phyloP scores from a whole-genome alignment of 1,284 basidiomycete genomes.

The Pyrrhoderma noxium region DNA sequence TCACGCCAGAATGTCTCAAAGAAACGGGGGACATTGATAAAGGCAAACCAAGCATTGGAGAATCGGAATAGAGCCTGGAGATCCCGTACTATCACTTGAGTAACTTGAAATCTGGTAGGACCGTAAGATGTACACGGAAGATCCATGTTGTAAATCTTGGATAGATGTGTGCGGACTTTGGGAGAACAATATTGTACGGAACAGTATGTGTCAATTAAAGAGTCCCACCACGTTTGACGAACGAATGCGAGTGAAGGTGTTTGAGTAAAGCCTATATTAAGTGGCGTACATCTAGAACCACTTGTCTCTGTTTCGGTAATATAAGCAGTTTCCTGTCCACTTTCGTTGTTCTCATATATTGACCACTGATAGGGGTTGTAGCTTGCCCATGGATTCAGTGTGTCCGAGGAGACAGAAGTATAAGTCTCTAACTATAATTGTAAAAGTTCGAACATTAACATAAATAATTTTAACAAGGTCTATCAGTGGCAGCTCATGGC shows the following conservation, averaged over 20 bases:
- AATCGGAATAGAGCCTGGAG: slow-evolving; percentile 56
- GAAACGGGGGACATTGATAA: slow-evolving; percentile 63
- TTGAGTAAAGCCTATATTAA: slow-evolving; percentile 27
- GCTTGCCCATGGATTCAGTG: too few relatives aligned
- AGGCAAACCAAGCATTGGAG: slow-evolving; percentile 67
- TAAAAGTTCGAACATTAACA: too few relatives aligned
- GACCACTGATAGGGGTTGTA: slow-evolving; percentile 14
- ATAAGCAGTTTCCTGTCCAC: too few relatives aligned
- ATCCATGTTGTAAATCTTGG: slow-evolving; percentile 19
- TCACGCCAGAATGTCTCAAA: slow-evolving; percentile 52
- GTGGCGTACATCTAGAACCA: slow-evolving; percentile 10
- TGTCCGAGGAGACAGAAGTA: too few relatives aligned
- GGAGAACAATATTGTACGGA: slow-evolving; percentile 26
- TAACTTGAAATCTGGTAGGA: slow-evolving; percentile 38
- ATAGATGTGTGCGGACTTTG: background rate
- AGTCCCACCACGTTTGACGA: slow-evolving; percentile 74
- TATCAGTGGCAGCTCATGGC: too few relatives aligned
- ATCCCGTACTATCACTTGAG: slow-evolving; percentile 44
- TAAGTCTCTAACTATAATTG: too few relatives aligned
- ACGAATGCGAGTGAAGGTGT: slow-evolving; percentile 54
- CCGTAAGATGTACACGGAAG: slow-evolving; percentile 26
- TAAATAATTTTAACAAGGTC: too few relatives aligned
- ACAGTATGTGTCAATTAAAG: slow-evolving; percentile 49
- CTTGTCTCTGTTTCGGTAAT: too few relatives aligned
- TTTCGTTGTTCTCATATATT: too few relatives aligned